phyloP scores from a whole-genome alignment of 805 yeast genomes.

The Tetrapisispora arboricola region DNA sequence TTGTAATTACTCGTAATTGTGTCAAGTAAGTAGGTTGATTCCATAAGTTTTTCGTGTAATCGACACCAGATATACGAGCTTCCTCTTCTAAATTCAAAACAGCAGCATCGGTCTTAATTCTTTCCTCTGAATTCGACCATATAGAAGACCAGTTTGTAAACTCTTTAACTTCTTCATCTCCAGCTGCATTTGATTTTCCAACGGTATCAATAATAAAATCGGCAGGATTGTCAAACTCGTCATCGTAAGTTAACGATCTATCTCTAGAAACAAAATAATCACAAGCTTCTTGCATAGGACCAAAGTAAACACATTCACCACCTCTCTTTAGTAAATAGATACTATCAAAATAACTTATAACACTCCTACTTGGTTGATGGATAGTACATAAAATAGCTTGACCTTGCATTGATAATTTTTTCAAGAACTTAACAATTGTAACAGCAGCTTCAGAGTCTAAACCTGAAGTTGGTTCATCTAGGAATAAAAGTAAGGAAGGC shows the following conservation, averaged over 20 bases:
- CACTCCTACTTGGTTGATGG: conserved; percentile 81
- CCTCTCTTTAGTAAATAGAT: conserved; percentile 54
- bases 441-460: conserved; percentile 88
- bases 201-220: conserved; percentile 64
- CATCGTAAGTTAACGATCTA: conserved; percentile 42
- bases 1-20: conserved; percentile 35
- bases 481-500: conserved; percentile 67
- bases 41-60: conserved; percentile 14
- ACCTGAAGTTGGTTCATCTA: conserved; percentile 95
- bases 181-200: conserved; percentile 47
- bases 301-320: conserved; percentile 64
- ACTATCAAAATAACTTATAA: conserved; percentile 51
- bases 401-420: conserved; percentile 69
- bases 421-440: conserved; percentile 79
- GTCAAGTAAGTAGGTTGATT: conserved; percentile 33
- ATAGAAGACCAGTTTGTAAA: conserved; percentile 12
- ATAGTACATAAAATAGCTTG: conserved; percentile 86
- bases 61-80: conserved; percentile 12
- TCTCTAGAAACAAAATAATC: conserved; percentile 45
- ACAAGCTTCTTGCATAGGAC: conserved; percentile 56
- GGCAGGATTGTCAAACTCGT: conserved; percentile 53
- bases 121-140: conserved; percentile 18
- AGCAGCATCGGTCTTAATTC: conserved; percentile 2
- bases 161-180: conserved; percentile 16
- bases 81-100: conserved; percentile 11